phyloP scores from a whole-genome alignment of 352 stramenopile genomes.

The Globisporangium megalacanthum region DNA sequence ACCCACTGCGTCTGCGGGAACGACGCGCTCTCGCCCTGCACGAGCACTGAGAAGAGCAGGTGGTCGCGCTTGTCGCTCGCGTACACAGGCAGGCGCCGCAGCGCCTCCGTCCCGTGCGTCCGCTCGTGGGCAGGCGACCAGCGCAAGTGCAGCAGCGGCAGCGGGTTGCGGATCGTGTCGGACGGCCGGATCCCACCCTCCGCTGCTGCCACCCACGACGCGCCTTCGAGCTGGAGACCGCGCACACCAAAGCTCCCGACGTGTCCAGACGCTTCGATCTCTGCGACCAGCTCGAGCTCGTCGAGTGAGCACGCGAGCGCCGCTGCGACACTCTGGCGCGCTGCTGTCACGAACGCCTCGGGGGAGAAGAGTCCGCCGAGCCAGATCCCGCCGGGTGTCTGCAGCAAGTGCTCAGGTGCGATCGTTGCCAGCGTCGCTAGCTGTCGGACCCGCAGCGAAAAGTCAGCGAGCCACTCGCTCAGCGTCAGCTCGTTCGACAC shows the following conservation, averaged over 20 bases:
- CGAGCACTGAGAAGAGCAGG: constrained; percentile 80
- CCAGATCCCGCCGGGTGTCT: constrained; percentile 58
- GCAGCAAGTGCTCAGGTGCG: constrained; percentile 33
- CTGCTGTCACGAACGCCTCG: constrained; percentile 91
- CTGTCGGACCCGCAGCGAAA: constrained; percentile 68
- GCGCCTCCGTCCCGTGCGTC: constrained; percentile 11
- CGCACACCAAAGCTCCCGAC: constrained; percentile 52
- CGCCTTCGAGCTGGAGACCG: constrained; percentile 83
- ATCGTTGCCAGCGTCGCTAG: constrained; percentile 42
- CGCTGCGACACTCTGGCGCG: constrained; percentile 84
- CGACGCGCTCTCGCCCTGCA: constrained; percentile 39
- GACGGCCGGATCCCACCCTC: constrained; percentile 61
- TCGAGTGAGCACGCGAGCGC: constrained; percentile 82
- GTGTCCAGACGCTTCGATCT: constrained; percentile 35
- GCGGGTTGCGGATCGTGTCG: constrained; percentile 64
- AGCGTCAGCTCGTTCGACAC: constrained; percentile 53
- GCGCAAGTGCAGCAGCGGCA: constrained; percentile 63
- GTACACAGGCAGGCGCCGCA: constrained; percentile 81
- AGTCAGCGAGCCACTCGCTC: constrained; percentile 83
- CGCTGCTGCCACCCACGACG: constrained; percentile 39
- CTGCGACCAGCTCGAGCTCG: constrained; percentile 76
- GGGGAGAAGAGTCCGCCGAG: constrained; percentile 91
- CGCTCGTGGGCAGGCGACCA: constrained; percentile 43
- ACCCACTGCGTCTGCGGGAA: constrained; percentile 70
- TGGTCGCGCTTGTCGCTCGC: constrained; percentile 63